Evolutionary conservation across 1,284 basidiomycete species (phyloP).

Genomic region (Exobasidium rhododendri): DNA sequence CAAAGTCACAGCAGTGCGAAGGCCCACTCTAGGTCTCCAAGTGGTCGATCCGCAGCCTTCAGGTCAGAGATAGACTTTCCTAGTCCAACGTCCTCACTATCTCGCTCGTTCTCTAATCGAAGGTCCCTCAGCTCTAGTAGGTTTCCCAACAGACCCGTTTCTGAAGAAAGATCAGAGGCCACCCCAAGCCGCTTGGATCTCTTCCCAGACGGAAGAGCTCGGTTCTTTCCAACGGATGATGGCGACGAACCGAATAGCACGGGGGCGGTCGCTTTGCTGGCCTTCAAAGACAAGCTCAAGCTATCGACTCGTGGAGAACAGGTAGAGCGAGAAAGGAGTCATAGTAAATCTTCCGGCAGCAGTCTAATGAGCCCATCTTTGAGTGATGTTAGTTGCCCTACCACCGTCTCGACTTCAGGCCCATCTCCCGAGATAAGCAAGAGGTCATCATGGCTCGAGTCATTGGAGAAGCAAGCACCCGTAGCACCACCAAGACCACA

Average conservation of each 20-base stretch:
- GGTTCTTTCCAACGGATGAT: not conserved
- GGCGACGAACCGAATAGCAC: not conserved
- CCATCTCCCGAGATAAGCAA: not conserved
- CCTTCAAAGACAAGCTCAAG: not conserved
- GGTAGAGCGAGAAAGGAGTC: not conserved
- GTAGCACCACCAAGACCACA: not conserved
- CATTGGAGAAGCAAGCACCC: not conserved
- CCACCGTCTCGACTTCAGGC: not conserved
- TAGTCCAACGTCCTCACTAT: no score
- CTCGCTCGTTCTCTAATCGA: no score
- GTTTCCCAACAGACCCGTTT: no score
- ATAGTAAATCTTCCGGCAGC: not conserved
- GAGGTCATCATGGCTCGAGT: not conserved
- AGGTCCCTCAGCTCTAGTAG: no score
- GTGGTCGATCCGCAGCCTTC: no score
- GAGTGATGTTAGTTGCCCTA: not conserved
- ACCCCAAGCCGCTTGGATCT: no score
- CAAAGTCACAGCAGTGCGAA: not conserved
- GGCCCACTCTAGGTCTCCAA: not conserved
- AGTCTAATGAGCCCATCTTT: not conserved
- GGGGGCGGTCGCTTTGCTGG: not conserved
- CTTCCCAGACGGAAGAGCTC: conserved; percentile 2
- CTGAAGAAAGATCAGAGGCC: no score
- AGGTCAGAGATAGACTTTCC: no score
- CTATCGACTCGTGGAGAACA: not conserved